Conservation (phyloP, 2,329 filamentous ascomycete genomes). For the Alternaria ventricosa region DNA sequence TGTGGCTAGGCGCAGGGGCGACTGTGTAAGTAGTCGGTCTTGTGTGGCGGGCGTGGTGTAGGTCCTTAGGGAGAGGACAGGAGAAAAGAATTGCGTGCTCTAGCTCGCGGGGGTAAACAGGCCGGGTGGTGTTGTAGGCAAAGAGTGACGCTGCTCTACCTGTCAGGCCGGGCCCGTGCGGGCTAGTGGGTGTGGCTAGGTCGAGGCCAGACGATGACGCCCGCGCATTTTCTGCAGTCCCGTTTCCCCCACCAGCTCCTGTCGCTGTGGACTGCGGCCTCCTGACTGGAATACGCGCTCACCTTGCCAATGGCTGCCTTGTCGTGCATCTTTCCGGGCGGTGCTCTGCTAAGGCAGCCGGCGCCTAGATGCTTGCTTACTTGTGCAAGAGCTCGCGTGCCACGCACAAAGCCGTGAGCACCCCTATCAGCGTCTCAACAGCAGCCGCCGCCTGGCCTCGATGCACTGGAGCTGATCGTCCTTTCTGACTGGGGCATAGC, state of each 20-base stretch:
- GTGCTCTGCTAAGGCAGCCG: slow-evolving; percentile 18
- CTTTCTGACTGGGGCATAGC: background rate
- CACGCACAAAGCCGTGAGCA: slow-evolving; percentile 12
- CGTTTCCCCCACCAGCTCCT: slow-evolving; percentile 16
- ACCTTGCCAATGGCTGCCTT: background rate
- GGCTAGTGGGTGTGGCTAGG: slow-evolving; percentile 15
- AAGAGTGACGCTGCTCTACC: slow-evolving; percentile 18
- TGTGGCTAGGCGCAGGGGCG: slow-evolving; percentile 4
- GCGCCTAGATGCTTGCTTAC: slow-evolving; percentile 1
- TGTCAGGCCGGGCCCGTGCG: slow-evolving; percentile 13
- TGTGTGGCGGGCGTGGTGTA: background rate
- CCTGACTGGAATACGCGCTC: slow-evolving; percentile 8
- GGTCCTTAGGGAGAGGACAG: background rate
- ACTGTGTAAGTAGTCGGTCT: slow-evolving; percentile 2
- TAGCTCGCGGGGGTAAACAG: slow-evolving; percentile 26
- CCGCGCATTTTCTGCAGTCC: slow-evolving; percentile 25
- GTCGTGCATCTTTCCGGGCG: background rate
- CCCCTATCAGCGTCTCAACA: slow-evolving; percentile 2
- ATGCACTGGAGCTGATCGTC: background rate
- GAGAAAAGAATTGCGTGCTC: slow-evolving; percentile 25
- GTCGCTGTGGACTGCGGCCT: background rate
- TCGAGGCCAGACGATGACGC: slow-evolving; percentile 24
- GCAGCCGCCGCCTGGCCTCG: background rate
- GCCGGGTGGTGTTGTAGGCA: slow-evolving; percentile 26
- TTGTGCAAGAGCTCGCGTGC: slow-evolving; percentile 29